These are phyloP conservation scores for Paspalum vaginatum DNA, from an alignment of 176 grass and related monocot species.

Conservation along the genomic window DNA sequence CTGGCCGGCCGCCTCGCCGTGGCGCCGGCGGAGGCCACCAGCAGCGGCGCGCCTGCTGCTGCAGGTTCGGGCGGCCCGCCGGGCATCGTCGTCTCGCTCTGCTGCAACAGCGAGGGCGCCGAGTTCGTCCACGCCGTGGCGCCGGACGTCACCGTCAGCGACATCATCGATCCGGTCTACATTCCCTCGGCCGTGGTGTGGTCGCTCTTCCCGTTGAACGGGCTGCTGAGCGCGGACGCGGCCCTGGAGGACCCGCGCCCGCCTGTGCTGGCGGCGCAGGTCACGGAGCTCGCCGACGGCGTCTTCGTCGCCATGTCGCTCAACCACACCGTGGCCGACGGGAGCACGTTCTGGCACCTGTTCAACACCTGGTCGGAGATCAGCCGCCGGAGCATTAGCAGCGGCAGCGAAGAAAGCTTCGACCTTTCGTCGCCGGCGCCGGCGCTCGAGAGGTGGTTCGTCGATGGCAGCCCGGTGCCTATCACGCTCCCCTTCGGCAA, in stretches of 20 bases:
- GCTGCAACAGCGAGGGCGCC: slow-evolving; percentile 23
- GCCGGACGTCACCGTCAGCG: slow-evolving; percentile 14
- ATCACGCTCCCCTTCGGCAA: slow-evolving; percentile 21
- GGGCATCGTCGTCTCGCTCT: background rate
- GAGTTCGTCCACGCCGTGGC: slow-evolving; percentile 51
- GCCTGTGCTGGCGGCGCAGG: slow-evolving; percentile 19
- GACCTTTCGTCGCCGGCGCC: background rate
- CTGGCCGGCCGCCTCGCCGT: slow-evolving; percentile 35
- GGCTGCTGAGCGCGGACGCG: background rate
- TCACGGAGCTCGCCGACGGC: slow-evolving; percentile 60
- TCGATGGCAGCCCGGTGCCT: background rate
- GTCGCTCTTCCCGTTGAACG: slow-evolving; percentile 1
- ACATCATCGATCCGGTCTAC: background rate
- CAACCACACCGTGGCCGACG: slow-evolving; percentile 37
- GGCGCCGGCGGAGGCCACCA: too few relatives aligned
- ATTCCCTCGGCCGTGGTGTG: background rate
- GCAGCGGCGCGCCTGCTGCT: too few relatives aligned
- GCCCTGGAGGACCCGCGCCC: too few relatives aligned
- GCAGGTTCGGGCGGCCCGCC: too few relatives aligned
- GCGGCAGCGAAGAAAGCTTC: too few relatives aligned
- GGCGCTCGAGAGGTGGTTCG: slow-evolving; percentile 30
- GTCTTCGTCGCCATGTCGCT: slow-evolving; percentile 51
- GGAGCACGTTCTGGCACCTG: slow-evolving; percentile 46
- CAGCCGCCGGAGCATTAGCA: background rate
- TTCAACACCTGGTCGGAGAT: slow-evolving; percentile 55